These are phyloP conservation scores for Blastomyces emzantsi DNA, from an alignment of 2,329 filamentous ascomycete species.

Conservation along the genomic window DNA sequence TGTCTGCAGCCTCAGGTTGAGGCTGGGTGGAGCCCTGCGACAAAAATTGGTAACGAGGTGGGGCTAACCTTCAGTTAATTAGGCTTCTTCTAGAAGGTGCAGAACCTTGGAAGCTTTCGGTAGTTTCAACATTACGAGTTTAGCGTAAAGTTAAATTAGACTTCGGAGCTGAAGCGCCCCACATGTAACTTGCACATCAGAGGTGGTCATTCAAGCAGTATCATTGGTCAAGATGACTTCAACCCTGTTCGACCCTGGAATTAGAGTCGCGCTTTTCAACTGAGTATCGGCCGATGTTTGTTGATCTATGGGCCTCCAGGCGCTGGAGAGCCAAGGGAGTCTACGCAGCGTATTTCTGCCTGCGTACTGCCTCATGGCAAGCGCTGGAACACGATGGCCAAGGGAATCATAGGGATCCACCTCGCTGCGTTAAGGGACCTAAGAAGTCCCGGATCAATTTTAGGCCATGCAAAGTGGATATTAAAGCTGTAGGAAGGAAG, in stretches of 20 bases:
- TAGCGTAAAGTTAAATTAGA: background rate
- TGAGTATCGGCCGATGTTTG: background rate
- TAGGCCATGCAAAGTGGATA: background rate
- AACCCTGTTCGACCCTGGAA: background rate
- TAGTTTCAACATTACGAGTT: background rate
- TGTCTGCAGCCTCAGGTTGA: background rate
- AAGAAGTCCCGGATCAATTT: background rate
- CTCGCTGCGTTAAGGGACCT: background rate
- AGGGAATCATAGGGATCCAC: background rate
- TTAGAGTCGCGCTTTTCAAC: background rate
- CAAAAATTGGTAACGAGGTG: background rate
- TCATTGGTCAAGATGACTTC: background rate
- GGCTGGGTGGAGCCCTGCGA: background rate
- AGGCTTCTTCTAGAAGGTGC: slow-evolving; percentile 4
- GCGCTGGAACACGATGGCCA: background rate
- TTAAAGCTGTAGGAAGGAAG: background rate
- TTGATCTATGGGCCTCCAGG: background rate
- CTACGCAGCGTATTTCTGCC: background rate
- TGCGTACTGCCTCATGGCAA: background rate
- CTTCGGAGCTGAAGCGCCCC: background rate
- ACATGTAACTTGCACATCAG: background rate
- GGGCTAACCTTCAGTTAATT: background rate
- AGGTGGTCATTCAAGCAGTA: background rate
- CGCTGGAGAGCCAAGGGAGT: background rate
- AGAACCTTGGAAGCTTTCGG: background rate